phyloP scores from a whole-genome alignment of 225 moss, liverwort and hornwort genomes.

The Anthoceros angustus region DNA sequence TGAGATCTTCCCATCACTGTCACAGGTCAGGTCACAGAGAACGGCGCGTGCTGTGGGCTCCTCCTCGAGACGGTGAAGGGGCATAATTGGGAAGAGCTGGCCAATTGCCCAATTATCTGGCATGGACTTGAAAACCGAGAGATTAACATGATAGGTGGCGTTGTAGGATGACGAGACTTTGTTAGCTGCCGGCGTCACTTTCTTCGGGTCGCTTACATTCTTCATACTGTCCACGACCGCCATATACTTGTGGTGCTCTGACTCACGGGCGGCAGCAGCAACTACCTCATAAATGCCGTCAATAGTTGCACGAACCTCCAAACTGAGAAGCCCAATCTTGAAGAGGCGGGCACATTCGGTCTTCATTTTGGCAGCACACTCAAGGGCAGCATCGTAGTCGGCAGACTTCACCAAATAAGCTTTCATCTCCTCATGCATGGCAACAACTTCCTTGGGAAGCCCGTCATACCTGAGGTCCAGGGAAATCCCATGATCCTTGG shows the following conservation, averaged over 20 bases:
- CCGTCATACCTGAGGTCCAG: constrained; percentile 7
- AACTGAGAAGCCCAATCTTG: not conserved
- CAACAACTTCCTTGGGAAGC: not conserved
- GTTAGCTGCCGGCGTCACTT: constrained; percentile 34
- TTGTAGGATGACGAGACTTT: constrained; percentile 29
- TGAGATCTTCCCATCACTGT: constrained; percentile 75
- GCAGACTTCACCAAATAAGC: not conserved
- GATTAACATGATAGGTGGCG: constrained; percentile 59
- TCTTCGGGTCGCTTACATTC: constrained; percentile 14
- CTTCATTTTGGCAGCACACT: not conserved
- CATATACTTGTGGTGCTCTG: constrained; percentile 3
- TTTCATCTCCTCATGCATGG: not conserved
- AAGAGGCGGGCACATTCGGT: not conserved
- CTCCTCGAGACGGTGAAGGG: constrained; percentile 57
- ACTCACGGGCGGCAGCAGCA: not conserved
- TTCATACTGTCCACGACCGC: constrained; percentile 12
- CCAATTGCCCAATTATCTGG: constrained; percentile 80
- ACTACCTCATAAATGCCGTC: not conserved
- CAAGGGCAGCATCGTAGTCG: not conserved
- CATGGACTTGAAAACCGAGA: constrained; percentile 74
- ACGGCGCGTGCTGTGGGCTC: constrained; percentile 46
- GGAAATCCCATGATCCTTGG: constrained; percentile 15
- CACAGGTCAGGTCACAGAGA: constrained; percentile 78
- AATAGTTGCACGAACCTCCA: not conserved
- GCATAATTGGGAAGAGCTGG: constrained; percentile 64